Percentiles rank a stretch among this genome's conserved stretches.
These are phyloP conservation scores for Linnemannia exigua DNA, from an alignment of 192 early-diverging fungal species.

Conservation along the genomic window DNA sequence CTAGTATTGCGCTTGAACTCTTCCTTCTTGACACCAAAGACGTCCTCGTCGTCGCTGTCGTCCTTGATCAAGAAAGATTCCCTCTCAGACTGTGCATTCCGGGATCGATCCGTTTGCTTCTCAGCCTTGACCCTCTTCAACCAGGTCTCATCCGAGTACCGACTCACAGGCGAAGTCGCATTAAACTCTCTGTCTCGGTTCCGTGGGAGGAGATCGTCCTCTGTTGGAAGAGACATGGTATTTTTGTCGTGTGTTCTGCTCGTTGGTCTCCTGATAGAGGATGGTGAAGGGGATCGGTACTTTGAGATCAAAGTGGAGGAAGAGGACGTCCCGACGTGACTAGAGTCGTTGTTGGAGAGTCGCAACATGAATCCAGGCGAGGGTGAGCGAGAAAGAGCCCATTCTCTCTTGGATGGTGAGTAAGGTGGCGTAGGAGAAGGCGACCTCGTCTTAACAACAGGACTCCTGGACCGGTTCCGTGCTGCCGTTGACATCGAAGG, in stretches of 20 bases:
- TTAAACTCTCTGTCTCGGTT: neutral
- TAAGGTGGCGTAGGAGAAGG: neutral
- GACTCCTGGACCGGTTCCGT: neutral
- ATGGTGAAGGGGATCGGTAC: neutral
- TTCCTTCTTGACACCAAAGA: neutral
- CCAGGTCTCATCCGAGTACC: neutral
- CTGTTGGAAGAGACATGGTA: neutral
- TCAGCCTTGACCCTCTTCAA: neutral
- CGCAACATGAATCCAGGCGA: neutral
- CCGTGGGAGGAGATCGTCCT: neutral
- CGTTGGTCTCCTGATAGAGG: neutral
- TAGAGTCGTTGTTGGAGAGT: constrained; percentile 1
- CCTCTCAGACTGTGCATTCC: neutral
- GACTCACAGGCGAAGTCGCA: neutral
- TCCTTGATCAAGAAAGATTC: neutral
- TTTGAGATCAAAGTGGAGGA: neutral
- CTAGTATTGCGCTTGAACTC: neutral
- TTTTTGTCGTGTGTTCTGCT: neutral
- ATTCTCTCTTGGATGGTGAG: neutral
- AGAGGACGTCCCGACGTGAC: neutral
- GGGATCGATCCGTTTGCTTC: neutral
- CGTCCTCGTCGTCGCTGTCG: neutral
- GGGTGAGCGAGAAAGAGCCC: constrained; percentile 1
- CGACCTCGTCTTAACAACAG: neutral
- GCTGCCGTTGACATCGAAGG: neutral